Conservation (phyloP, 2,329 filamentous ascomycete species). For the Ophiocordyceps australis region DNA sequence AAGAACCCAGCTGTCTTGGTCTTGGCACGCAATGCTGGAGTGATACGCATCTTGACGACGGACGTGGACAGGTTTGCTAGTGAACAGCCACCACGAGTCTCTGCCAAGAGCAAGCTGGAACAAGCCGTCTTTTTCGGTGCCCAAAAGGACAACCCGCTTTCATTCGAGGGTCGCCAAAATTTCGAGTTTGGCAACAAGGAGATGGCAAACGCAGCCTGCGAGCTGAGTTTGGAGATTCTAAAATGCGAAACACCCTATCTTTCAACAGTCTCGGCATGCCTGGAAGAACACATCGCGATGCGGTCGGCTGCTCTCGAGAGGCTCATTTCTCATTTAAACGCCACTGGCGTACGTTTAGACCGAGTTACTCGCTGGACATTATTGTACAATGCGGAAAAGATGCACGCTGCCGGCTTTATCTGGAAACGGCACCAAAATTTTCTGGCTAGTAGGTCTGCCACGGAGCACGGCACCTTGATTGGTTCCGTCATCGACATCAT, state of each 20-base stretch:
- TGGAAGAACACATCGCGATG: constrained; percentile 64
- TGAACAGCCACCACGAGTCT: constrained; percentile 42
- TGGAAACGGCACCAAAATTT: constrained; percentile 69
- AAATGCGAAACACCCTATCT: constrained; percentile 61
- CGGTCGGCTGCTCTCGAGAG: constrained; percentile 58
- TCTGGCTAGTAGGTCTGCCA: constrained; percentile 36
- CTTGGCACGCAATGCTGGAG: constrained; percentile 42
- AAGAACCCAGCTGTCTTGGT: constrained; percentile 46
- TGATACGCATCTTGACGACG: constrained; percentile 38
- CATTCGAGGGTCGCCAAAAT: constrained; percentile 53
- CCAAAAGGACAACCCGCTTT: constrained; percentile 69
- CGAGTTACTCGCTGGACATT: constrained; percentile 58
- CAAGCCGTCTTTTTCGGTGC: constrained; percentile 88
- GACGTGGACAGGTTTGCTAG: constrained; percentile 42
- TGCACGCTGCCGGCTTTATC: constrained; percentile 59
- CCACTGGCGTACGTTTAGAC: constrained; percentile 47
- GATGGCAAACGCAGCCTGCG: constrained; percentile 56
- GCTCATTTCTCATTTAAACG: constrained; percentile 53
- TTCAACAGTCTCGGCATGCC: constrained; percentile 50
- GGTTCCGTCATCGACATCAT: constrained; percentile 60
- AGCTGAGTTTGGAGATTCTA: constrained; percentile 67
- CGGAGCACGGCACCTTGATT: constrained; percentile 51
- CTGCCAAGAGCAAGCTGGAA: constrained; percentile 76
- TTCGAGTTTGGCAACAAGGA: constrained; percentile 51
- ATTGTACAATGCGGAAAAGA: constrained; percentile 79